phyloP scores from a whole-genome alignment of 257 asterid species.

The Echium plantagineum region DNA sequence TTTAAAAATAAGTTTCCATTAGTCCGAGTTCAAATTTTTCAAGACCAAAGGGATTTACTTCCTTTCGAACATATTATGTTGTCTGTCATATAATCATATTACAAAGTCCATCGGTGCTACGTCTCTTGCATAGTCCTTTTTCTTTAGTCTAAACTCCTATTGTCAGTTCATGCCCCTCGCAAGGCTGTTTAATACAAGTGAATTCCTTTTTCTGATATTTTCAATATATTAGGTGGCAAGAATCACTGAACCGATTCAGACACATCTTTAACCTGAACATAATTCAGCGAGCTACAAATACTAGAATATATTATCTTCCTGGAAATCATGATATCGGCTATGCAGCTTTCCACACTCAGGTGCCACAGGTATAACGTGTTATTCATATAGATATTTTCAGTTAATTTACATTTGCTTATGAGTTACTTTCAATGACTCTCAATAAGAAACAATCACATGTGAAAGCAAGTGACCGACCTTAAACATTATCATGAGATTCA shows the following conservation, averaged over 20 bases:
- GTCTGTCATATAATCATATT: neutral
- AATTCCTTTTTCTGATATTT: neutral
- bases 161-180: neutral
- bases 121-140: neutral
- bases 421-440: no score
- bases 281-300: slow-evolving; percentile 42
- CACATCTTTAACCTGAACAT: slow-evolving; percentile 71
- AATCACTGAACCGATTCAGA: slow-evolving; percentile 73
- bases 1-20: no score
- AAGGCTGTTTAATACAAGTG: neutral
- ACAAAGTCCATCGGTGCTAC: neutral
- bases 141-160: neutral
- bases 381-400: no score
- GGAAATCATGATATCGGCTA: slow-evolving; percentile 96
- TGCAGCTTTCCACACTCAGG: slow-evolving; percentile 44
- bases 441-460: no score
- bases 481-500: no score
- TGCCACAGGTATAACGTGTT: slow-evolving; percentile 49
- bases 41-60: no score
- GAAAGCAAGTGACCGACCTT: no score
- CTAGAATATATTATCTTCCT: slow-evolving; percentile 44
- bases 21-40: neutral
- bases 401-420: no score
- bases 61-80: neutral
- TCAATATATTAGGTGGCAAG: slow-evolving; percentile 59